These are phyloP conservation scores for Datura wrightii DNA, from an alignment of 257 asterid genomes.

Conservation along the genomic window DNA sequence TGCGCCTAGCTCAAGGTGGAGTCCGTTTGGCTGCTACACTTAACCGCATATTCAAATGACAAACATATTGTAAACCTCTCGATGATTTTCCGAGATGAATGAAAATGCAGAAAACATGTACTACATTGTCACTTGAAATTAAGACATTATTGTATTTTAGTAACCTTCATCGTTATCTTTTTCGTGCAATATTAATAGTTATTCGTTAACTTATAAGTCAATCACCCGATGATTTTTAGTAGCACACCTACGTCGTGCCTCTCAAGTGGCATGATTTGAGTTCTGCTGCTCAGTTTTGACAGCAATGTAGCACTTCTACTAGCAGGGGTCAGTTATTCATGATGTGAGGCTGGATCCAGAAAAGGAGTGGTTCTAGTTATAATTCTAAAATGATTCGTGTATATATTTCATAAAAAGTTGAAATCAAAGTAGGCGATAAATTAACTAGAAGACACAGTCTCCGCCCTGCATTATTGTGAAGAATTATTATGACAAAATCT, in stretches of 20 bases:
- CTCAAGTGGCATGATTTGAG: background rate
- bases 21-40: constrained; percentile 88
- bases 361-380: background rate
- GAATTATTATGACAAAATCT: no score
- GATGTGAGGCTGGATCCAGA: background rate
- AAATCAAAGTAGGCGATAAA: background rate
- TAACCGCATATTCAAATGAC: constrained; percentile 74
- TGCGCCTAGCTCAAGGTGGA: constrained; percentile 86
- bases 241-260: background rate
- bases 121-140: background rate
- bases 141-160: background rate
- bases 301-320: background rate
- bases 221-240: background rate
- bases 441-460: no score
- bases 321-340: background rate
- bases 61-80: background rate
- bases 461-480: no score
- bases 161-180: background rate
- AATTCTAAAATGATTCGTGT: background rate
- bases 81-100: background rate
- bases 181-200: no score
- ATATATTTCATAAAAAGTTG: no score
- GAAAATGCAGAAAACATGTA: background rate
- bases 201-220: background rate
- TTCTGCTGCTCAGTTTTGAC: background rate